phyloP scores from a whole-genome alignment of 2,329 filamentous ascomycete species.

The Anthostomella pinea region DNA sequence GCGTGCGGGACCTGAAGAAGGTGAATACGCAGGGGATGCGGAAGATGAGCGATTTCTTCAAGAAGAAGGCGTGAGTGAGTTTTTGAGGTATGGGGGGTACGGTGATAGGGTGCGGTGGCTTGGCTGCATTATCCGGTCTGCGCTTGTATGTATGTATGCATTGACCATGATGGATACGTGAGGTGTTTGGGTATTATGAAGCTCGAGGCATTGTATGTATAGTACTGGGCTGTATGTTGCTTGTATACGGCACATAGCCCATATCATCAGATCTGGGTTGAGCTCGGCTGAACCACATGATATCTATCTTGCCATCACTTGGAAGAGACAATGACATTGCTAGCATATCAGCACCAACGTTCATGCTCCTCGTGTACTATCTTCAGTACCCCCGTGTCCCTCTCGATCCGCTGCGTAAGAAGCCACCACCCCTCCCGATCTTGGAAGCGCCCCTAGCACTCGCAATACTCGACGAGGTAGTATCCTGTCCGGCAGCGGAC shows the following conservation, averaged over 20 bases:
- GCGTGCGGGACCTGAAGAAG: constrained; percentile 79
- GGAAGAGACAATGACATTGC: too few relatives aligned
- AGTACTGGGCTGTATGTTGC: too few relatives aligned
- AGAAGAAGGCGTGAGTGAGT: constrained; percentile 53
- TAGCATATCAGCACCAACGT: background rate
- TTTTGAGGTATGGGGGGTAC: constrained; percentile 3
- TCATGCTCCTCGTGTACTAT: background rate
- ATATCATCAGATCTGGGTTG: too few relatives aligned
- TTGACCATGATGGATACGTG: too few relatives aligned
- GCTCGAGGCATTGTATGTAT: too few relatives aligned
- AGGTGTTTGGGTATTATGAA: too few relatives aligned
- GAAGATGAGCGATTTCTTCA: constrained; percentile 94
- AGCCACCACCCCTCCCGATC: constrained; percentile 44
- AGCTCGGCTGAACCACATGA: too few relatives aligned
- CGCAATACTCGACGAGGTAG: constrained; percentile 29
- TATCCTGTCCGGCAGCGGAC: constrained; percentile 20
- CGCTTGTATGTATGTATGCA: too few relatives aligned
- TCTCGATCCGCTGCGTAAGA: constrained; percentile 53
- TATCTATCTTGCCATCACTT: too few relatives aligned
- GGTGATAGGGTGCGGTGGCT: too few relatives aligned
- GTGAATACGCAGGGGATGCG: constrained; percentile 92
- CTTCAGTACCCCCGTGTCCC: constrained; percentile 39
- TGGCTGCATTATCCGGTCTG: constrained; percentile 1
- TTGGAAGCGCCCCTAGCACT: constrained; percentile 38
- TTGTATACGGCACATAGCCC: too few relatives aligned